These are phyloP conservation scores for Meyerozyma guilliermondii DNA, from an alignment of 1,139 yeast species.

Conservation along the genomic window DNA sequence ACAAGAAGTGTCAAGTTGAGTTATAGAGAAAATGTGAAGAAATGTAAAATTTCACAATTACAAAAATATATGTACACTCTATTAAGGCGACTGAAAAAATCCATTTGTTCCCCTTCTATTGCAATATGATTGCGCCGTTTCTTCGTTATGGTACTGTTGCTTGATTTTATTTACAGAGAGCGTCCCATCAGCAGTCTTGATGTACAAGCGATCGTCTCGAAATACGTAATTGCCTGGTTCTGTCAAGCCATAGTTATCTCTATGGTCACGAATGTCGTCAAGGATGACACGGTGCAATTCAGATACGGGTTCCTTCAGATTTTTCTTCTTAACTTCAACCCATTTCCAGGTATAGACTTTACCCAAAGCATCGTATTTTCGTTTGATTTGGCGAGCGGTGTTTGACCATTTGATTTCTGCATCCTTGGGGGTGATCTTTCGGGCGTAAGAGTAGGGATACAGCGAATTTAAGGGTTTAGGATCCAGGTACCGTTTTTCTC, in stretches of 20 bases:
- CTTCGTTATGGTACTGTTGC: slow-evolving; percentile 50
- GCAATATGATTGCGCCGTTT: slow-evolving; percentile 32
- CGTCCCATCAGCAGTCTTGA: slow-evolving; percentile 42
- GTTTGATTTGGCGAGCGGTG: slow-evolving; percentile 34
- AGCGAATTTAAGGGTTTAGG: slow-evolving; percentile 14
- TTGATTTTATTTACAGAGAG: slow-evolving; percentile 36
- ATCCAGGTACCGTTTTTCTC: slow-evolving; percentile 24
- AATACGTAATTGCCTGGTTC: slow-evolving; percentile 41
- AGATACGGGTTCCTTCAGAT: slow-evolving; percentile 16
- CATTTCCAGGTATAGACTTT: slow-evolving; percentile 46
- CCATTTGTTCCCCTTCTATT: background rate
- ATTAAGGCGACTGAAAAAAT: background rate
- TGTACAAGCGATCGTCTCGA: slow-evolving; percentile 20
- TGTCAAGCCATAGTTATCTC: slow-evolving; percentile 3
- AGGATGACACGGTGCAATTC: slow-evolving; percentile 45
- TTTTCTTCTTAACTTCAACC: slow-evolving; percentile 23
- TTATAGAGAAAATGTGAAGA: slow-evolving; percentile 12
- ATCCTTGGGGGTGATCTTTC: slow-evolving; percentile 42
- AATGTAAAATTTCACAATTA: background rate
- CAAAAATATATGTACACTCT: slow-evolving; percentile 1
- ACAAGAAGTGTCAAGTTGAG: slow-evolving; percentile 51
- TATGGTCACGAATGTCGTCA: slow-evolving; percentile 21
- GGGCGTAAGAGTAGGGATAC: slow-evolving; percentile 49
- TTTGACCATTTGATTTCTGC: slow-evolving; percentile 44
- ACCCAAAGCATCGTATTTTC: slow-evolving; percentile 55